Conservation (phyloP, 768 basidiomycete genomes). For the Trametes villosa region DNA sequence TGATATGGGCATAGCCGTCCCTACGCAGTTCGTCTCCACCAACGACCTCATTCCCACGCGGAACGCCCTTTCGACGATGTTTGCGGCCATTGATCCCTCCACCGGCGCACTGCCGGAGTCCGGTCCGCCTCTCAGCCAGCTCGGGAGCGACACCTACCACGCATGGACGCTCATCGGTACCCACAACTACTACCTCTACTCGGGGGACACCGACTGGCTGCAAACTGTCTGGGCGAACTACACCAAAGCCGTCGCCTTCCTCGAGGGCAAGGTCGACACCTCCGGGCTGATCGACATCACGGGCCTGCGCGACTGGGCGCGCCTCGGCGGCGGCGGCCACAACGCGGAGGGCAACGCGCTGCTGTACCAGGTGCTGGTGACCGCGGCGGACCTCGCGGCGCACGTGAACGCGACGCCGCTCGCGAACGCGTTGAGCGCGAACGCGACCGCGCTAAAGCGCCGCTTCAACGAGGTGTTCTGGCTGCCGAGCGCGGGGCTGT, state of each 20-base stretch:
- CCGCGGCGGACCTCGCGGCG: conserved; percentile 48
- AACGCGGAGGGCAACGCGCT: conserved; percentile 62
- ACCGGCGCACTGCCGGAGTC: conserved; percentile 63
- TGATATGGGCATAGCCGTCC: conserved; percentile 67
- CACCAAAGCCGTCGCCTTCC: conserved; percentile 57
- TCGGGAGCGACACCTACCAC: conserved; percentile 57
- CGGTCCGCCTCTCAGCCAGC: conserved; percentile 48
- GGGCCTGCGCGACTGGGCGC: conserved; percentile 60
- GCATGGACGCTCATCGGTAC: conserved; percentile 64
- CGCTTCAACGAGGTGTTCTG: conserved; percentile 58
- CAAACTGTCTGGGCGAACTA: conserved; percentile 56
- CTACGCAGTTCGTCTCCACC: conserved; percentile 63
- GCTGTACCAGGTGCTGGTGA: conserved; percentile 56
- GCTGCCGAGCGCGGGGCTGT: conserved; percentile 52
- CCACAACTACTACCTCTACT: conserved; percentile 60
- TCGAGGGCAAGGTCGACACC: conserved; percentile 54
- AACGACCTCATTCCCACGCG: conserved; percentile 59
- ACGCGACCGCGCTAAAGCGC: conserved; percentile 53
- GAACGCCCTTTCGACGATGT: conserved; percentile 63
- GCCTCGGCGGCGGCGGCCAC: conserved; percentile 57
- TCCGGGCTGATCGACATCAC: conserved; percentile 60
- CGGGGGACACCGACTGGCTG: conserved; percentile 58
- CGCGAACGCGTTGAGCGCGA: conserved; percentile 43
- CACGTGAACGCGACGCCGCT: conserved; percentile 42
- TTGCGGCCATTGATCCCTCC: conserved; percentile 51